phyloP scores from a whole-genome alignment of 2,329 filamentous ascomycete genomes.

The Malbranchea zuffiana region DNA sequence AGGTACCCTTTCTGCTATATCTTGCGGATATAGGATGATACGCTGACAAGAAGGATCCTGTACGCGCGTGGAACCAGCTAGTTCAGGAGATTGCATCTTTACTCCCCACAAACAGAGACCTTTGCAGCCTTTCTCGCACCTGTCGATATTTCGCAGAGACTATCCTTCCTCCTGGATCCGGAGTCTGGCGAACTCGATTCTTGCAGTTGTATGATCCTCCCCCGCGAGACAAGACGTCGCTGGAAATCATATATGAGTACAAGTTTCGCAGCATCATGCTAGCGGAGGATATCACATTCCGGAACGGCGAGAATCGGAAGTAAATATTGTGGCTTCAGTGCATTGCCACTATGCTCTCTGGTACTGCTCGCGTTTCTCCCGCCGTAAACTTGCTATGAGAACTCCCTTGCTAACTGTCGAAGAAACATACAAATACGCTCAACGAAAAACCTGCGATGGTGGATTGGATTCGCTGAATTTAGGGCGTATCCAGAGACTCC shows the following conservation, averaged over 20 bases:
- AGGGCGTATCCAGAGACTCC: neutral
- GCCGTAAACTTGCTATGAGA: constrained; percentile 2
- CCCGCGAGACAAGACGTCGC: constrained; percentile 10
- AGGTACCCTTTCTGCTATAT: constrained; percentile 5
- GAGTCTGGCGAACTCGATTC: constrained; percentile 28
- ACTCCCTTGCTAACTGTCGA: too few species aligned
- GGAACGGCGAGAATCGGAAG: constrained; percentile 17
- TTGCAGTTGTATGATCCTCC: constrained; percentile 25
- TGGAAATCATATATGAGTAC: constrained; percentile 26
- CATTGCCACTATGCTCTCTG: constrained; percentile 21
- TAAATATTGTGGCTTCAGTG: constrained; percentile 25
- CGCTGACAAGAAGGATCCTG: neutral
- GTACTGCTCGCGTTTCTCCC: constrained; percentile 18
- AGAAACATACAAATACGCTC: constrained; percentile 1
- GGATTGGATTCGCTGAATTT: neutral
- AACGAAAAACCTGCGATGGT: neutral
- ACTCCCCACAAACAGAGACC: constrained; percentile 23
- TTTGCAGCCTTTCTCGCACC: constrained; percentile 21
- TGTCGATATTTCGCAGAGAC: constrained; percentile 19
- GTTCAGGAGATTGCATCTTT: constrained; percentile 24
- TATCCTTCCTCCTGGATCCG: constrained; percentile 21
- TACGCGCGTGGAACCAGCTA: constrained; percentile 19
- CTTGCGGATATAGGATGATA: neutral
- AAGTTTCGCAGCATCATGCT: constrained; percentile 28
- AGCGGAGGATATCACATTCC: constrained; percentile 20